These are phyloP conservation scores for Neophaeococcomyces mojaviensis DNA, from an alignment of 2,329 filamentous ascomycete species.

Conservation along the genomic window DNA sequence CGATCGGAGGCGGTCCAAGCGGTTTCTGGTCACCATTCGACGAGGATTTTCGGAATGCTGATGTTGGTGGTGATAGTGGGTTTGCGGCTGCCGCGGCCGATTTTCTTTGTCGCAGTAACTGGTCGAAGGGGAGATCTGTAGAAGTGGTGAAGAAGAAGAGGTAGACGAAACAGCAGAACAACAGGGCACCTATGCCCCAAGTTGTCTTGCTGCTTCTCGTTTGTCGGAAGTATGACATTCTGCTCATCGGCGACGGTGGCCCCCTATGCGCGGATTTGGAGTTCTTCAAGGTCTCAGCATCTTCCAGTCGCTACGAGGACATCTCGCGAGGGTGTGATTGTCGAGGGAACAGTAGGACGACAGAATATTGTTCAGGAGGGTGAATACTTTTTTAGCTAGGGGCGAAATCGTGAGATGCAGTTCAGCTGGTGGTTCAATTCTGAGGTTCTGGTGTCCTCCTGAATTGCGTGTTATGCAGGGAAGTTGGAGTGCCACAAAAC, in stretches of 20 bases:
- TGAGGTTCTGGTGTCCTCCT: too few relatives aligned
- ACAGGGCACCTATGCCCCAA: slow-evolving; percentile 12
- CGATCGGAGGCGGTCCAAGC: slow-evolving; percentile 69
- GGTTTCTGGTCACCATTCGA: slow-evolving; percentile 32
- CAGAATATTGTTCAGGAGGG: neutral
- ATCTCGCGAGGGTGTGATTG: neutral
- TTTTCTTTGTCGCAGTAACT: slow-evolving; percentile 38
- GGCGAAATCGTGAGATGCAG: too few relatives aligned
- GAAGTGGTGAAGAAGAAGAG: slow-evolving; percentile 15
- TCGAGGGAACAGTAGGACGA: neutral
- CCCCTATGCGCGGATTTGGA: too few relatives aligned
- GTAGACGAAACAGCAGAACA: slow-evolving; percentile 18
- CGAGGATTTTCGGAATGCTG: slow-evolving; percentile 58
- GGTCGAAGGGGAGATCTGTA: slow-evolving; percentile 11
- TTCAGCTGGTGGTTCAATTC: too few relatives aligned
- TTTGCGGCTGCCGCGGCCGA: slow-evolving; percentile 55
- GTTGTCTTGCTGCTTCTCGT: slow-evolving; percentile 16
- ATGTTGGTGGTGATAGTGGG: slow-evolving; percentile 64
- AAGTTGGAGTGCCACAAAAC: too few relatives aligned
- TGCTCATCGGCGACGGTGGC: neutral
- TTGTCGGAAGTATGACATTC: slow-evolving; percentile 18
- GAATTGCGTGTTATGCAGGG: too few relatives aligned
- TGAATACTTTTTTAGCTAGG: too few relatives aligned
- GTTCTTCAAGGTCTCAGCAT: too few relatives aligned
- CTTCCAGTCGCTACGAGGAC: neutral